These are phyloP conservation scores for Phytopythium vexans DNA, from an alignment of 352 stramenopile species.

Conservation along the genomic window DNA sequence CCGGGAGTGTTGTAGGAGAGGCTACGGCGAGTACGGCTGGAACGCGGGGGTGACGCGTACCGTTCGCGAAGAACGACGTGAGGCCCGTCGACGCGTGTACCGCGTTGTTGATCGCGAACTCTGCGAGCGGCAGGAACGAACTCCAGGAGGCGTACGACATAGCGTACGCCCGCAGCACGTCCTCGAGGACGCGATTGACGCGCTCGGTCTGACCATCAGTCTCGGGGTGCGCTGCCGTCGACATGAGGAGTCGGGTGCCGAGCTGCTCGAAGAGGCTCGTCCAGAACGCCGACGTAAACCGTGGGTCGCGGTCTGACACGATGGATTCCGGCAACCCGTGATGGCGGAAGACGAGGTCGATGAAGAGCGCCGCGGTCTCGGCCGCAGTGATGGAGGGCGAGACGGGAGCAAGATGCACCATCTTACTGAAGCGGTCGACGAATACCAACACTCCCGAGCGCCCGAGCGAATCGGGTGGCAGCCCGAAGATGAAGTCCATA, in stretches of 20 bases:
- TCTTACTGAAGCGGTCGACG: constrained; percentile 30
- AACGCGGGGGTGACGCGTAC: constrained; percentile 4
- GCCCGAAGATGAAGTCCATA: constrained; percentile 25
- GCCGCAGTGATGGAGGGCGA: constrained; percentile 8
- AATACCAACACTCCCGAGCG: constrained; percentile 20
- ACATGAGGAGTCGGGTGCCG: constrained; percentile 15
- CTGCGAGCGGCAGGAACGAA: constrained; percentile 13
- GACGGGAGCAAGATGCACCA: constrained; percentile 14
- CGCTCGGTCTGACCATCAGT: constrained; percentile 26
- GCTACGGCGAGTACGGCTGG: constrained; percentile 13
- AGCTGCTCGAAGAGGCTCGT: constrained; percentile 11
- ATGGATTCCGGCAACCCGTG: constrained; percentile 14
- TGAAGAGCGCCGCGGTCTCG: constrained; percentile 13
- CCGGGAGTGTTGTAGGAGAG: too few relatives aligned
- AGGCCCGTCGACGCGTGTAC: constrained; percentile 17
- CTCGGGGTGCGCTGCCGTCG: constrained; percentile 14
- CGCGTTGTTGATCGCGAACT: constrained; percentile 21
- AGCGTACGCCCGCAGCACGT: constrained; percentile 18
- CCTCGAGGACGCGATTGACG: constrained; percentile 18
- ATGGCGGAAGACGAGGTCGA: constrained; percentile 18
- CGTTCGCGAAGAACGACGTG: constrained; percentile 19
- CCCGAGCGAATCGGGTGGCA: constrained; percentile 5
- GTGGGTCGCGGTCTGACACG: constrained; percentile 3
- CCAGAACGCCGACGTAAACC: constrained; percentile 15
- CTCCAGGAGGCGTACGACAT: constrained; percentile 13